Percentiles rank a stretch among this genome's conserved stretches.
These are phyloP conservation scores for Plasmodium ovale DNA, from an alignment of 169 alveolate genomes.

Conservation along the genomic window DNA sequence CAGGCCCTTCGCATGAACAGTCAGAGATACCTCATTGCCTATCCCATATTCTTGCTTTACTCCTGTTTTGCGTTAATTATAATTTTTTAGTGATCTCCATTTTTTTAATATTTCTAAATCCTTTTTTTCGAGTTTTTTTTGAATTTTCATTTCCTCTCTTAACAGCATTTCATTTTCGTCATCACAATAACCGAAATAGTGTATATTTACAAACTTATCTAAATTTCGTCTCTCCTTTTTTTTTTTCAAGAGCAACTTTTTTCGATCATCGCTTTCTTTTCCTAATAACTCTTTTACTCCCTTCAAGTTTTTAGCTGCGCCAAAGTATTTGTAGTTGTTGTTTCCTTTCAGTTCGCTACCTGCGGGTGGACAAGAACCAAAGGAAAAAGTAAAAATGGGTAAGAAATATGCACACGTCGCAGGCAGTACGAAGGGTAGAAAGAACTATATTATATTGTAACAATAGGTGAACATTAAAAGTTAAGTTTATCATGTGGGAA, in stretches of 20 bases:
- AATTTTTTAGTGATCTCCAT: slow-evolving; percentile 77
- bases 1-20: slow-evolving; percentile 84
- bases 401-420: not conserved
- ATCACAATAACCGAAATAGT: slow-evolving; percentile 74
- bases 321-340: slow-evolving; percentile 94
- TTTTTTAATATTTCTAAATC: slow-evolving; percentile 67
- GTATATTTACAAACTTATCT: slow-evolving; percentile 51
- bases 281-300: slow-evolving; percentile 94
- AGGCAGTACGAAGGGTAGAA: not conserved
- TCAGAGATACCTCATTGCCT: slow-evolving; percentile 87
- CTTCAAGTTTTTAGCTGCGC: slow-evolving; percentile 96
- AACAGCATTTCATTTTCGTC: slow-evolving; percentile 42
- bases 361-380: not conserved
- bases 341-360: slow-evolving; percentile 88
- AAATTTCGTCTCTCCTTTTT: slow-evolving; percentile 38
- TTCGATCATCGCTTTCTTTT: slow-evolving; percentile 82
- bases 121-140: slow-evolving; percentile 37
- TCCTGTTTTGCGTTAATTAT: slow-evolving; percentile 86
- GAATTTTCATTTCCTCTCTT: slow-evolving; percentile 48
- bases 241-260: slow-evolving; percentile 30
- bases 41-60: slow-evolving; percentile 88
- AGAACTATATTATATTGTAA: not conserved
- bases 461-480: not conserved
- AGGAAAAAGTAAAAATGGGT: not conserved
- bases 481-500: not conserved